Base-by-base conservation (phyloP, 495 filamentous ascomycete genomes). In the Aspergillus panamensis region DNA sequence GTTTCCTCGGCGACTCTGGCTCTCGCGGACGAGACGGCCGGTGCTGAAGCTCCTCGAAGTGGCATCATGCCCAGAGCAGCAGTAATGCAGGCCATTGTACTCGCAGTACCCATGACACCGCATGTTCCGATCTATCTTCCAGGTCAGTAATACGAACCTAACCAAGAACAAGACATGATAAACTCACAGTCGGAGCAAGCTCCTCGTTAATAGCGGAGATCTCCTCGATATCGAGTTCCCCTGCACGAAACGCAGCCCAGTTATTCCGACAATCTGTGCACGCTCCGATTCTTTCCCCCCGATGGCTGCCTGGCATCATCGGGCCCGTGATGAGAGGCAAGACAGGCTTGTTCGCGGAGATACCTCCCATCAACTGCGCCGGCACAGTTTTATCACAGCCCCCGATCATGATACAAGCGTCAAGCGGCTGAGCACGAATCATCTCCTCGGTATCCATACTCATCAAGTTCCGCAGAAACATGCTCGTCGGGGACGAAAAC, bases 391-490 rank as follows among this genome's bases (percentile, higher is more conserved):
- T 88, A 57, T 88, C 85, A 60, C 85, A 87, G 7, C 84, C 85
- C 37, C 85, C 85, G 57, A 88, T 81, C 65, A 87, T 74, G 25
- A 88, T 77, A 43, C 81, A 82, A 0, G 81, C 82, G 67, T 87
- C 84, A 8, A 86, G 71, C 0, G 85, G 84, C 66, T 87, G 84
- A 13, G 84, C 84, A 25, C 66, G 62, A 19, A 88, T 81, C 85
- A 88, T 87, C 69, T 87, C 85, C 65, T 88, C 85, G 0, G 85
- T 87, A 63, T 88, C 84, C 83, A 88, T 86, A 60, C 82, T 84
- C 84, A 88, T 87, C 43, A 87, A 51, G 63, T 87, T 88, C 43
- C 85, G 65, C 53, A 87, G 58, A 53, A 82, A 87, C 84, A 88
- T 88, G 69, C 85, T 88, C 8, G 84, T 86, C 3, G 84, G 84